These are phyloP conservation scores for Gaeumannomyces tritici DNA, from an alignment of 2,329 filamentous ascomycete genomes.

Conservation along the genomic window DNA sequence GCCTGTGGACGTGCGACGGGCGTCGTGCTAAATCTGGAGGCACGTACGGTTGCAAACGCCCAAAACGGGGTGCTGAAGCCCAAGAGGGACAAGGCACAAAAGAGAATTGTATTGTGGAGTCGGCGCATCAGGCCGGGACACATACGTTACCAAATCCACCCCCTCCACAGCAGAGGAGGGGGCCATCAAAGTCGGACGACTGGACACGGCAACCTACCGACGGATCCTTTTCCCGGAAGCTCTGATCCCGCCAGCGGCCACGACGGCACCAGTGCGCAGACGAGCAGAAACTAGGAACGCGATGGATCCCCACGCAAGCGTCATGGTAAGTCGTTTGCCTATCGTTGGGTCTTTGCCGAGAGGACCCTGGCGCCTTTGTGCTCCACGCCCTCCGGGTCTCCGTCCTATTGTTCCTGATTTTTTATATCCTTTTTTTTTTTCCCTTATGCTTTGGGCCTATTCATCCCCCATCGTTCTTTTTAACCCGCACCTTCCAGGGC, in stretches of 20 bases:
- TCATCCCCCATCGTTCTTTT: background rate
- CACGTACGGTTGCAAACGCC: background rate
- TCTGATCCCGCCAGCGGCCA: background rate
- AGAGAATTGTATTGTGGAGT: background rate
- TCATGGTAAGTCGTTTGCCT: background rate
- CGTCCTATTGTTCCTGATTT: too few relatives aligned
- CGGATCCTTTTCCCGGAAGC: background rate
- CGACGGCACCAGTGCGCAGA: background rate
- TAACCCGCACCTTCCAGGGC: background rate
- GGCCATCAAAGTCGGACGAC: background rate
- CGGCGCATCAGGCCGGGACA: background rate
- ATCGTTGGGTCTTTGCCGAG: background rate
- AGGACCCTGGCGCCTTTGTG: background rate
- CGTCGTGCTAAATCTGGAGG: background rate
- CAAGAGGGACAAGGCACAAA: background rate
- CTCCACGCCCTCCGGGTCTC: too few relatives aligned
- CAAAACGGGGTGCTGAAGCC: background rate
- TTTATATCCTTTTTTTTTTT: too few relatives aligned
- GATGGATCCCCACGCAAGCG: background rate
- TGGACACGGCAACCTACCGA: background rate
- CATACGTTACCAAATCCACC: background rate
- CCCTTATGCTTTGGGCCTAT: background rate
- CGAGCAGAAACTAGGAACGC: background rate
- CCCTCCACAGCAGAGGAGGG: background rate
- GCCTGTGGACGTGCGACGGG: background rate